Conservation (phyloP, 164 flowering plant species). For the Malania oleifera region DNA sequence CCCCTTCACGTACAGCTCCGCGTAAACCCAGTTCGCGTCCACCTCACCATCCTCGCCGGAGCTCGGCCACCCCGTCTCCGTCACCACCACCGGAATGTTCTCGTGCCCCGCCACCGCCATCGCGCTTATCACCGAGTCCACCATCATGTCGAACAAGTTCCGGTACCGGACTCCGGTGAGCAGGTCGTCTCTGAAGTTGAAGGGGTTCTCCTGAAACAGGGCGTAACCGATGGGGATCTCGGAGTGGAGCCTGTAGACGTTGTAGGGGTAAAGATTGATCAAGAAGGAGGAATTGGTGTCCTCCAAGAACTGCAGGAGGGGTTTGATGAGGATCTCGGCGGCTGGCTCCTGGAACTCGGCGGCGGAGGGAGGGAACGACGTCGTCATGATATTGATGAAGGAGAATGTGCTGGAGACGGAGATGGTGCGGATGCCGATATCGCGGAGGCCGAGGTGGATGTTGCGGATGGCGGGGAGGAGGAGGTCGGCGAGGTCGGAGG, state of each 20-base stretch:
- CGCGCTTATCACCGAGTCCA: constrained; percentile 52
- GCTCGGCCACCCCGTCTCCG: constrained; percentile 94
- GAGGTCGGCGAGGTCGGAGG: constrained; percentile 25
- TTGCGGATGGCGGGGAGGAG: constrained; percentile 62
- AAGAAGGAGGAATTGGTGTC: constrained; percentile 66
- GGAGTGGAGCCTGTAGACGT: constrained; percentile 35
- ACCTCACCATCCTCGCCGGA: constrained; percentile 28
- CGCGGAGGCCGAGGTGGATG: constrained; percentile 37
- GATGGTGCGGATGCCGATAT: constrained; percentile 53
- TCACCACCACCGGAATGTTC: constrained; percentile 55
- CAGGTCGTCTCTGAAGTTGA: constrained; percentile 59
- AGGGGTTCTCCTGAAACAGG: constrained; percentile 56
- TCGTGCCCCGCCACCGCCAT: constrained; percentile 64
- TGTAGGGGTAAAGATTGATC: constrained; percentile 64
- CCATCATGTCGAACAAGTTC: constrained; percentile 80
- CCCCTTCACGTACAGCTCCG: constrained; percentile 58
- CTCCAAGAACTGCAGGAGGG: constrained; percentile 54
- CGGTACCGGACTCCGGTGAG: constrained; percentile 64
- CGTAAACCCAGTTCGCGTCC: constrained; percentile 40
- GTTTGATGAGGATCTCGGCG: constrained; percentile 29
- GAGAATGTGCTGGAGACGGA: constrained; percentile 73
- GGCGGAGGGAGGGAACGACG: constrained; percentile 67
- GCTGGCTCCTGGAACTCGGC: constrained; percentile 52
- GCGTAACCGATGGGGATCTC: constrained; percentile 70
- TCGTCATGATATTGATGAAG: constrained; percentile 40